Evolutionary conservation across 2,329 filamentous ascomycete genomes (phyloP), one percentile per base, ranked within the genome.

Genomic region (Stachybotrys elegans): DNA sequence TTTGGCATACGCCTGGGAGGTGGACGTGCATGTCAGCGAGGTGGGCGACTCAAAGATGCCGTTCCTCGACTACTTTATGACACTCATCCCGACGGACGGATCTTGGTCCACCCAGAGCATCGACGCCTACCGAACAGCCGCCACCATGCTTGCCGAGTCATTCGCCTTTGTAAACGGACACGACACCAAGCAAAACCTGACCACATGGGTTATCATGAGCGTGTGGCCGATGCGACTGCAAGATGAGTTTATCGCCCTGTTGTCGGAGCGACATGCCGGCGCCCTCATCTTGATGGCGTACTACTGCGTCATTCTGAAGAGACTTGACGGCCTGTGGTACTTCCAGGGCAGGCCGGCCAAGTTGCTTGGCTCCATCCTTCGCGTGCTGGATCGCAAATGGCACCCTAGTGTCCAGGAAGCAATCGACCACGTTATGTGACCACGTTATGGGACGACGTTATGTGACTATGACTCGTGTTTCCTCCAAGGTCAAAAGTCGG

Each of bases 301-400:
- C 11, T 50, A 46, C 35, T 48, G 47, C 14, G 21, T 46, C 14
- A 37, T 51, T 6, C n/a, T 51, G 6, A 43, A 49, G 27, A 38
- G 27, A 12, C 16, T 51, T 3, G 35, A 42, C 4, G 22, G 25
- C 3, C 22, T 29, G 1, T 50, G 49, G 49, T 51, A 43, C 20
- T 43, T 43, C n/a, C 8, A 27, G 14, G 41, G 32, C 4, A 16
- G 41, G 4, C 8, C 38, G 23, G 38, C 38, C 4, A 40, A 29
- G 23, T 17, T 40, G 11, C 22, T 40, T 7, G 9, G 11, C 4
- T 40, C 38, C 5, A 23, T 40, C 22, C 14, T 40, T 14, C 22
- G 5, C 13, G 14, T 19, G 5, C 22, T 40, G 14, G 38, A 40
- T 25, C 12, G 29, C 22, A 27, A 17, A 9, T 40, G 38, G 38